Percentiles rank a stretch among this genome's conserved stretches.
These are phyloP conservation scores for Pseudogymnoascus verrucosus DNA, from an alignment of 2,329 filamentous ascomycete species.

Conservation along the genomic window DNA sequence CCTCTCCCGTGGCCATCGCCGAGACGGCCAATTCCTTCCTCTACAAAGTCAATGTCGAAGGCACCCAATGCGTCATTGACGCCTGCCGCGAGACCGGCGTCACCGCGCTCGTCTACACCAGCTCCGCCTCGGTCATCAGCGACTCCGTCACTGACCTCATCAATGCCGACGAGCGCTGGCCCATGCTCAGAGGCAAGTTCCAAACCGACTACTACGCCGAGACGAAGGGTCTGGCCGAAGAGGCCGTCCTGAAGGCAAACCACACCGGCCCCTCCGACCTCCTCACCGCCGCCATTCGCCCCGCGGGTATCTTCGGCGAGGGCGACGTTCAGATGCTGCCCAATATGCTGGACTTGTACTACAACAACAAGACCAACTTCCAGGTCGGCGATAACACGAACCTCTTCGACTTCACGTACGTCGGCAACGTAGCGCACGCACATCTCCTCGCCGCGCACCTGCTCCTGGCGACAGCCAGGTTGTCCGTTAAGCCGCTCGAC, in stretches of 20 bases:
- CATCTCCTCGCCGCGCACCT: slow-evolving; percentile 71
- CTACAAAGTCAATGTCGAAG: slow-evolving; percentile 78
- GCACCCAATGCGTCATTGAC: slow-evolving; percentile 69
- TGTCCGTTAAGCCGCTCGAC: slow-evolving; percentile 52
- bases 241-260: slow-evolving; percentile 70
- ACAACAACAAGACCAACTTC: slow-evolving; percentile 60
- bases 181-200: slow-evolving; percentile 60
- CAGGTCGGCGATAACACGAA: slow-evolving; percentile 72
- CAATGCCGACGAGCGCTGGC: slow-evolving; percentile 80
- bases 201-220: slow-evolving; percentile 81
- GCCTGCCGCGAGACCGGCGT: slow-evolving; percentile 64
- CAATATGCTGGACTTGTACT: slow-evolving; percentile 64
- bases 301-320: slow-evolving; percentile 85
- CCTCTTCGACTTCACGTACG: slow-evolving; percentile 64
- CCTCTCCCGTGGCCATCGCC: slow-evolving; percentile 57
- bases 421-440: slow-evolving; percentile 63
- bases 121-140: slow-evolving; percentile 76
- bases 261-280: slow-evolving; percentile 49
- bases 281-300: slow-evolving; percentile 73
- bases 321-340: slow-evolving; percentile 72
- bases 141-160: slow-evolving; percentile 72
- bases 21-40: slow-evolving; percentile 50
- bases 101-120: slow-evolving; percentile 83
- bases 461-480: slow-evolving; percentile 31
- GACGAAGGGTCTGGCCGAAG: slow-evolving; percentile 80